These are phyloP conservation scores for Annulohypoxylon bovei DNA, from an alignment of 495 filamentous ascomycete species.

Conservation along the genomic window DNA sequence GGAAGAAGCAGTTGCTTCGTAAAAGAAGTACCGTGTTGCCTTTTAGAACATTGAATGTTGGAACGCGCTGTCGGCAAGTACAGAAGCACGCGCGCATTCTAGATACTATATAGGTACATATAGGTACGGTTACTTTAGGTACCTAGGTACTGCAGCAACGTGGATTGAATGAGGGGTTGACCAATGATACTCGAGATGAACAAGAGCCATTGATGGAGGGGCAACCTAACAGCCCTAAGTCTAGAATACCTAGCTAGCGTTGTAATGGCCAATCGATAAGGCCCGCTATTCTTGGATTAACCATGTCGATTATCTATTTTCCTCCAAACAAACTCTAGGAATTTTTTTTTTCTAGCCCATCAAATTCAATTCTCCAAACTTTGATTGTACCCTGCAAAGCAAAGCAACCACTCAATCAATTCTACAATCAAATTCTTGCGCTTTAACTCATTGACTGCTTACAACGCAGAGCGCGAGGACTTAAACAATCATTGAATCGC, in stretches of 20 bases:
- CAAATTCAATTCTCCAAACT: constrained; percentile 26
- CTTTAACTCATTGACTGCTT: constrained; percentile 1
- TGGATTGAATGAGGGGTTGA: constrained; percentile 10
- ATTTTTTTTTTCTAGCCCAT: constrained; percentile 28
- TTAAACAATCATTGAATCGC: neutral
- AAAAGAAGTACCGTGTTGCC: neutral
- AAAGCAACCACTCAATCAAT: constrained; percentile 11
- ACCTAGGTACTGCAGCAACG: neutral
- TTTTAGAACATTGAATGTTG: neutral
- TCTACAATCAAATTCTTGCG: constrained; percentile 11
- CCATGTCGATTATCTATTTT: constrained; percentile 23
- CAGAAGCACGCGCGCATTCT: constrained; percentile 1
- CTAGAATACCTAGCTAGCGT: neutral
- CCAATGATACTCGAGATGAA: constrained; percentile 16
- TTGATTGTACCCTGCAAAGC: neutral
- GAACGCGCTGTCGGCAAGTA: constrained; percentile 27
- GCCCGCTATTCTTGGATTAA: constrained; percentile 12
- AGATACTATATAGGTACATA: constrained; percentile 2
- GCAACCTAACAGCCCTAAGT: constrained; percentile 2
- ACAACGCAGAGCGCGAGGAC: neutral
- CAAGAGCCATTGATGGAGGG: constrained; percentile 6
- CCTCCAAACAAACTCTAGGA: constrained; percentile 9
- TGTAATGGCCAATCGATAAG: constrained; percentile 31
- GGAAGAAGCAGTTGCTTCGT: neutral
- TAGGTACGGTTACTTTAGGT: neutral